Base-by-base conservation (phyloP, 1,284 basidiomycete genomes). In the Pterulicium gracile region DNA sequence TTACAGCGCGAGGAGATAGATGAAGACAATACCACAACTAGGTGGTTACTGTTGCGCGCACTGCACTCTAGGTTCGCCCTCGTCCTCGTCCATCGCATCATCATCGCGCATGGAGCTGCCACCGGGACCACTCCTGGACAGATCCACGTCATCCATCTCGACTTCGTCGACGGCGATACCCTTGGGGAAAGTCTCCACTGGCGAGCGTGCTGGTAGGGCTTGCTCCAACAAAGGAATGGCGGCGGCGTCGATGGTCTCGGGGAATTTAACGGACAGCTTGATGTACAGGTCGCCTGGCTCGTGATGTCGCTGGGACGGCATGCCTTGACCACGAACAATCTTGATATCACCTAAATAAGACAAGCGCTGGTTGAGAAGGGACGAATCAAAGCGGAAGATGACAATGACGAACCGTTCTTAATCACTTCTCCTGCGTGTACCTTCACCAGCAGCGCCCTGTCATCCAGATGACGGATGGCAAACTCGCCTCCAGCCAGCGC, bases 261-360 rank as follows among this genome's bases (percentile, higher is more conserved):
- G 96, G 81, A 98, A 99, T 51, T 75, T 77, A 60, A 99, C 88
- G 55, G 73, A 75, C 56, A 98, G 69, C 59, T 85, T 88, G 66
- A 98, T 76, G 63, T 85, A 94, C 53, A 99, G 75, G 66, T 98
- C 93, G 39, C 96, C 96, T 43, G 84, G 77, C 62, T 98, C 94
- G 68, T 98, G 96, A 68, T 98, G 94, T 54, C 96, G 82, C 66
- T 88, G 88, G 49, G 95, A 97, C 32, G 95, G 96, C 96, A 99
- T 98, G 54, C 96, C 96, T 67, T 98, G 93, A 4, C 87, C 88
- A 45, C 80, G 78, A 54, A 99, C 87, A 52, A 95, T 84, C 70
- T 98, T 98, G 61, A 94, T 63, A 35, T 87, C 81, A 52, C 84
- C 92, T 94, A 54, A 47, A 24, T n/a, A n/a, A n/a, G n/a, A n/a